Evolutionary conservation across 2,329 filamentous ascomycete species (phyloP).

Genomic region (Chaetomiaceae sp.): DNA sequence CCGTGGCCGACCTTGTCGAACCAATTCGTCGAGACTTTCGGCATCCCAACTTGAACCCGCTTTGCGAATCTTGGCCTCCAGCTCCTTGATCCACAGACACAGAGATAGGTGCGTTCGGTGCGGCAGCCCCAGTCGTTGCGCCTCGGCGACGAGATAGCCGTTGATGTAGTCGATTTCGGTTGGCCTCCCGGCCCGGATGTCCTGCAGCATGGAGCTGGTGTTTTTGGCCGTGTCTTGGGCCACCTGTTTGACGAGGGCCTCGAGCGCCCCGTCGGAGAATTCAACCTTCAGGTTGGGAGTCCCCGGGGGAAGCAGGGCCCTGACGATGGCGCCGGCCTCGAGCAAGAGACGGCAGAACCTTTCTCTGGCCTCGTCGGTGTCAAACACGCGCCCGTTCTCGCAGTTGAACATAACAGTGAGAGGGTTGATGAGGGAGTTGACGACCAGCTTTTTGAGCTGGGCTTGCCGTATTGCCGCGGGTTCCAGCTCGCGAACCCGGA

Average conservation of each 20-base stretch:
- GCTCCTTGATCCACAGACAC: slow-evolving; percentile 2
- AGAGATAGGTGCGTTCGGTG: neutral
- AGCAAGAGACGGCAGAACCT: slow-evolving; percentile 1
- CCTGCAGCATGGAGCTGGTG: slow-evolving; percentile 35
- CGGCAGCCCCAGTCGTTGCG: neutral
- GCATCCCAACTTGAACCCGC: neutral
- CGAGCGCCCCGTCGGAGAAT: slow-evolving; percentile 2
- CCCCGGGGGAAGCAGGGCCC: neutral
- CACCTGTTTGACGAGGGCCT: slow-evolving; percentile 9
- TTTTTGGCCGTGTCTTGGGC: slow-evolving; percentile 29
- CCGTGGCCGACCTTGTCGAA: too few relatives aligned
- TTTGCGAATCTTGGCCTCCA: neutral
- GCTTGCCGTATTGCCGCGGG: slow-evolving; percentile 10
- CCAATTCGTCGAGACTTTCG: too few relatives aligned
- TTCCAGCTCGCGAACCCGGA: neutral
- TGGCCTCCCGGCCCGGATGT: slow-evolving; percentile 21
- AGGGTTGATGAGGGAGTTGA: slow-evolving; percentile 64
- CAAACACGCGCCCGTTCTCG: slow-evolving; percentile 14
- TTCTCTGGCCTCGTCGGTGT: neutral
- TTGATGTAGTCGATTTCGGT: slow-evolving; percentile 23
- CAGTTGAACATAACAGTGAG: slow-evolving; percentile 51
- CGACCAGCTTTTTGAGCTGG: slow-evolving; percentile 55
- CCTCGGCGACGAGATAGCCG: slow-evolving; percentile 14
- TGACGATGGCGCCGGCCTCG: slow-evolving; percentile 15
- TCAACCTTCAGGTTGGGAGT: neutral